These are phyloP conservation scores for Clonostachys chloroleuca DNA, from an alignment of 2,329 filamentous ascomycete genomes.

Conservation along the genomic window DNA sequence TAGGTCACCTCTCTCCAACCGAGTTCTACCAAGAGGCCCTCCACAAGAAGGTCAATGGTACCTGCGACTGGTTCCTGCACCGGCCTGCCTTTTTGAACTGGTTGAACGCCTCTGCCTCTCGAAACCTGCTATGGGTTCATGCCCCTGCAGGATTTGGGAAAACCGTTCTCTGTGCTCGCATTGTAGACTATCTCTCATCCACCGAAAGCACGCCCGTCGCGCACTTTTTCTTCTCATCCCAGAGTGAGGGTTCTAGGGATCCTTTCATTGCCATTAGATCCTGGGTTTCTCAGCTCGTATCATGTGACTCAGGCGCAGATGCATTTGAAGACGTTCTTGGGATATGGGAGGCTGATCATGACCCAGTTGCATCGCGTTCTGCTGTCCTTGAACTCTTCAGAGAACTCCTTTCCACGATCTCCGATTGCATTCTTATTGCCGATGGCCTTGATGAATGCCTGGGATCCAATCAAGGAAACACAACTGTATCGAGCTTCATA, in stretches of 20 bases:
- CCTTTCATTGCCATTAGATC: slow-evolving; percentile 16
- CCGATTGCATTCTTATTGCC: slow-evolving; percentile 12
- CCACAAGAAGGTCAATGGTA: slow-evolving; percentile 9
- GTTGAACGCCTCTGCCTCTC: slow-evolving; percentile 4
- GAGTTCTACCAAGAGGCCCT: slow-evolving; percentile 10
- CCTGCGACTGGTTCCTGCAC: slow-evolving; percentile 18
- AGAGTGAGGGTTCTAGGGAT: slow-evolving; percentile 12
- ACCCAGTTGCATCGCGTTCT: neutral
- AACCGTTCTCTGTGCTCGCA: slow-evolving; percentile 19
- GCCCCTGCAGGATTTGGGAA: slow-evolving; percentile 22
- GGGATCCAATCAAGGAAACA: neutral
- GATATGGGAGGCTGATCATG: neutral
- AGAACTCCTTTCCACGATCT: slow-evolving; percentile 9
- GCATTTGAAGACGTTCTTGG: slow-evolving; percentile 7
- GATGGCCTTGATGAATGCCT: slow-evolving; percentile 29
- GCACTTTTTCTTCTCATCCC: slow-evolving; percentile 25
- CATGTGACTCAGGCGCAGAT: neutral
- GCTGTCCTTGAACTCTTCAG: slow-evolving; percentile 10
- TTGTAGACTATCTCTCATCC: slow-evolving; percentile 12
- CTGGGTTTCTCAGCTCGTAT: slow-evolving; percentile 18
- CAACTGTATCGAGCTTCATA: neutral
- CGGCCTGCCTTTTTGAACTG: slow-evolving; percentile 8
- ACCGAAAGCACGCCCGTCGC: slow-evolving; percentile 7
- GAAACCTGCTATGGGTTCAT: slow-evolving; percentile 20
- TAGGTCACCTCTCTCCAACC: no score